Evolutionary conservation across 2,329 filamentous ascomycete species (phyloP).

Genomic region (Fusarium praegraminearum): DNA sequence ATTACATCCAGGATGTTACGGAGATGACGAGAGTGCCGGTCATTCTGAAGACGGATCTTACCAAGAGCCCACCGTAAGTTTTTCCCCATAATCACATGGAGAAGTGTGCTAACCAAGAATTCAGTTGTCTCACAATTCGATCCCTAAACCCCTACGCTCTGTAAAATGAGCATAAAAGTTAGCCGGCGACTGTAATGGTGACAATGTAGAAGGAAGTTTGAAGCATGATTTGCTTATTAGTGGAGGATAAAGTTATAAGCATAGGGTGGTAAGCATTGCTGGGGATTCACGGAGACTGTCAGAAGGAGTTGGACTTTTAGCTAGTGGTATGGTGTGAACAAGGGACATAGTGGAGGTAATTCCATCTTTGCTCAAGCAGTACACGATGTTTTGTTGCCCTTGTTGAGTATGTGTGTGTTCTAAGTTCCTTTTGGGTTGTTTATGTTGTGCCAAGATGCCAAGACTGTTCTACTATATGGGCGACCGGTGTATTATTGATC

Average conservation of each 20-base stretch:
- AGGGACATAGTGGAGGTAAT: constrained; percentile 39
- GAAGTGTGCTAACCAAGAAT: constrained; percentile 40
- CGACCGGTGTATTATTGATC: not conserved
- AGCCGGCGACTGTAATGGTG: constrained; percentile 17
- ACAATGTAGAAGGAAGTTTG: constrained; percentile 25
- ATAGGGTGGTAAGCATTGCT: constrained; percentile 23
- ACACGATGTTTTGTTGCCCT: constrained; percentile 12
- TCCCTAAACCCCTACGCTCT: constrained; percentile 83
- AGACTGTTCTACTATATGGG: not conserved
- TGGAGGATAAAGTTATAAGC: constrained; percentile 17
- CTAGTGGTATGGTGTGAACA: constrained; percentile 14
- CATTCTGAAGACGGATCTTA: constrained; percentile 96
- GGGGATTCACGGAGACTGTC: constrained; percentile 24
- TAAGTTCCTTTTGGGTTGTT: not conserved
- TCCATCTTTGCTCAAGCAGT: constrained; percentile 32
- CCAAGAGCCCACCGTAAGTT: constrained; percentile 99
- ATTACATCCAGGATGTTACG: constrained; percentile 97
- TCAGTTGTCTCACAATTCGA: constrained; percentile 83
- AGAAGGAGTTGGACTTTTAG: constrained; percentile 37
- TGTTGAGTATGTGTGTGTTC: not conserved
- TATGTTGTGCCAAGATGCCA: not conserved
- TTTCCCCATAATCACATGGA: not conserved
- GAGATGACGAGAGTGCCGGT: constrained; percentile 99
- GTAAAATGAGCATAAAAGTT: constrained; percentile 50
- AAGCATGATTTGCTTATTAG: constrained; percentile 14